phyloP scores from a whole-genome alignment of 2,329 filamentous ascomycete species.

The Botrytis porri region DNA sequence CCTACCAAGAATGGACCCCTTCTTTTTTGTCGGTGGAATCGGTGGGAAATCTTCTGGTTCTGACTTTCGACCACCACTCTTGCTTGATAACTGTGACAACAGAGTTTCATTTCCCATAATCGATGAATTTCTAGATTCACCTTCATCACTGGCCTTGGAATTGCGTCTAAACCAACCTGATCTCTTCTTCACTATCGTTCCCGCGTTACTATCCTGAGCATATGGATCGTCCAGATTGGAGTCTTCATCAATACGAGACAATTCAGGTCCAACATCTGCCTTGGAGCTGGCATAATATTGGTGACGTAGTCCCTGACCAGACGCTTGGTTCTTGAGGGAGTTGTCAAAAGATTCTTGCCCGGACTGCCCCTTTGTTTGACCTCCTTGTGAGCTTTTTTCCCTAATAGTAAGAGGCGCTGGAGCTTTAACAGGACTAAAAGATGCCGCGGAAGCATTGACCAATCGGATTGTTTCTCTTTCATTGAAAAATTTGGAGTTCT shows the following conservation, averaged over 20 bases:
- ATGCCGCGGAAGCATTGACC: conserved; percentile 29
- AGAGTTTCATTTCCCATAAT: conserved; percentile 19
- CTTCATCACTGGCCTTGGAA: conserved; percentile 31
- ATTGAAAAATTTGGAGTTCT: conserved; percentile 20
- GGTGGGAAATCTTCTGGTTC: conserved; percentile 17
- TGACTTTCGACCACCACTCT: conserved; percentile 16
- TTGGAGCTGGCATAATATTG: conserved; percentile 26
- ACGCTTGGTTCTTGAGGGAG: conserved; percentile 13
- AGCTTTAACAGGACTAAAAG: conserved; percentile 33
- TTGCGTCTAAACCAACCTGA: conserved; percentile 38
- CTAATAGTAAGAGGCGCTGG: conserved; percentile 37
- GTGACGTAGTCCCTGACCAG: conserved; percentile 28
- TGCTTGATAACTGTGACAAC: conserved; percentile 25
- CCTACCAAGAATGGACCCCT: conserved; percentile 33
- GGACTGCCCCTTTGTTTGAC: background rate
- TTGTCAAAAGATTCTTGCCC: background rate
- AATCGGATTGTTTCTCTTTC: conserved; percentile 34
- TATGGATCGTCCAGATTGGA: conserved; percentile 24
- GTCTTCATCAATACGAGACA: conserved; percentile 28
- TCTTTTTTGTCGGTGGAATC: conserved; percentile 31
- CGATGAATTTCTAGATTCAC: conserved; percentile 25
- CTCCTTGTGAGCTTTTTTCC: conserved; percentile 34
- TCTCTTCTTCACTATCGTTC: conserved; percentile 34
- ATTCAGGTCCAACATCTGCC: conserved; percentile 20
- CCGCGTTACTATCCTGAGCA: conserved; percentile 27